Evolutionary conservation across 1,284 basidiomycete genomes (phyloP).

Genomic region (Austropuccinia psidii): DNA sequence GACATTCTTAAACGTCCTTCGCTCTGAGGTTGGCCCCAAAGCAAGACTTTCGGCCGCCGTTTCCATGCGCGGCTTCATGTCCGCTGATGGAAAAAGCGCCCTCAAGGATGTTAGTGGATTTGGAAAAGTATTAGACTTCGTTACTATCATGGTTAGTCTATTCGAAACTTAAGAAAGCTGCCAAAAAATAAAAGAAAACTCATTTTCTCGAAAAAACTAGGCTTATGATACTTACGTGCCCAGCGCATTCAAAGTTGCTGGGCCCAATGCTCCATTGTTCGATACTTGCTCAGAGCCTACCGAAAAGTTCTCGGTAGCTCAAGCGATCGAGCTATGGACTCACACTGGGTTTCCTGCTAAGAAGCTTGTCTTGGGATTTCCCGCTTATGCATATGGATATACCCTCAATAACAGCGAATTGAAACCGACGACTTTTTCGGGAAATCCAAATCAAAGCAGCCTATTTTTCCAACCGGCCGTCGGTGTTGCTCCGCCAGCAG

Average conservation of each 20-base stretch:
- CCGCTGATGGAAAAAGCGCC: background rate
- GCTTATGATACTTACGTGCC: slow-evolving; percentile 30
- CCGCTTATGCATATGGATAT: slow-evolving; percentile 29
- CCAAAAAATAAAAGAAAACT: background rate
- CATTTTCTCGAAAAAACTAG: background rate
- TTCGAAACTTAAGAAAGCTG: background rate
- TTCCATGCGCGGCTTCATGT: slow-evolving; percentile 30
- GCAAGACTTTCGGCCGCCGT: slow-evolving; percentile 20
- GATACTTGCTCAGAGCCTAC: slow-evolving; percentile 22
- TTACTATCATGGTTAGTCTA: slow-evolving; percentile 35
- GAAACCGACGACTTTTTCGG: slow-evolving; percentile 1
- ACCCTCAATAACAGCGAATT: background rate
- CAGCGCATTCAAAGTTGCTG: slow-evolving; percentile 8
- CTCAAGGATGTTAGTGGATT: slow-evolving; percentile 19
- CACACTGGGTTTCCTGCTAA: slow-evolving; percentile 6
- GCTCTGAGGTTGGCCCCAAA: slow-evolving; percentile 1
- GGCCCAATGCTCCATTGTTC: slow-evolving; percentile 23
- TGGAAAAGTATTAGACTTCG: slow-evolving; percentile 20
- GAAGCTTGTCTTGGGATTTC: slow-evolving; percentile 17
- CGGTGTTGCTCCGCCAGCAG: background rate
- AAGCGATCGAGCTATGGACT: slow-evolving; percentile 28
- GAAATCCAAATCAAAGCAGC: slow-evolving; percentile 1
- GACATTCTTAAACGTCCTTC: slow-evolving; percentile 1
- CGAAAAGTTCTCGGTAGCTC: slow-evolving; percentile 13
- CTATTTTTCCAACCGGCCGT: background rate